phyloP scores from a whole-genome alignment of 768 basidiomycete genomes.

The Crassisporium funariophilum region DNA sequence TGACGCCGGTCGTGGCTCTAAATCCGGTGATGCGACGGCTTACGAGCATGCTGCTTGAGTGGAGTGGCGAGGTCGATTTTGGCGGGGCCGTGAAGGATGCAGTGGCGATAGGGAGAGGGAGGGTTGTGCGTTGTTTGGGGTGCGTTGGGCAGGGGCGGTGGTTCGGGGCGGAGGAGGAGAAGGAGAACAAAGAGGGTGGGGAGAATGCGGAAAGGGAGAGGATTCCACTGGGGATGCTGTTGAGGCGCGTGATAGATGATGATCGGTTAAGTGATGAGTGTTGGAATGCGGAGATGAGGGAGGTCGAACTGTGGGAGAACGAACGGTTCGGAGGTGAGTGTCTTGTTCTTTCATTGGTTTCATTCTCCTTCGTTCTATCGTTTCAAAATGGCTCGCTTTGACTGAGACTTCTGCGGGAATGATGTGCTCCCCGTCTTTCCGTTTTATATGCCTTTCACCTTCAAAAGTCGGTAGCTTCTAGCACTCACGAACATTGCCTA shows the following conservation, averaged over 20 bases:
- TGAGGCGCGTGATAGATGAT: slow-evolving; percentile 53
- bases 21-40: slow-evolving; percentile 46
- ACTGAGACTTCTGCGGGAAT: too few relatives aligned
- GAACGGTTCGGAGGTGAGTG: slow-evolving; percentile 53
- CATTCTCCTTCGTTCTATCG: not conserved
- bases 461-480: not conserved
- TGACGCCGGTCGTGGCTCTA: slow-evolving; percentile 51
- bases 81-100: not conserved
- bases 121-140: not conserved
- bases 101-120: not conserved
- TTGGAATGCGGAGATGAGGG: slow-evolving; percentile 65
- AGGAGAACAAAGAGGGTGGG: not conserved
- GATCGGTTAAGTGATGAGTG: slow-evolving; percentile 63
- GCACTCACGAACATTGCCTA: too few relatives aligned
- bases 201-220: slow-evolving; percentile 1
- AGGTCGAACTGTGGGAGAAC: slow-evolving; percentile 83
- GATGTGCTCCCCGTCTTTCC: too few relatives aligned
- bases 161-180: not conserved
- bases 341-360: not conserved
- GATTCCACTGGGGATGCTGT: not conserved
- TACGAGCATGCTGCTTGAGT: not conserved
- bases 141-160: not conserved
- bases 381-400: too few relatives aligned
- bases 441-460: too few relatives aligned
- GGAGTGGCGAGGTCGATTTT: not conserved